Conservation (phyloP, 768 basidiomycete species). For the Leccinum incarnatum region DNA sequence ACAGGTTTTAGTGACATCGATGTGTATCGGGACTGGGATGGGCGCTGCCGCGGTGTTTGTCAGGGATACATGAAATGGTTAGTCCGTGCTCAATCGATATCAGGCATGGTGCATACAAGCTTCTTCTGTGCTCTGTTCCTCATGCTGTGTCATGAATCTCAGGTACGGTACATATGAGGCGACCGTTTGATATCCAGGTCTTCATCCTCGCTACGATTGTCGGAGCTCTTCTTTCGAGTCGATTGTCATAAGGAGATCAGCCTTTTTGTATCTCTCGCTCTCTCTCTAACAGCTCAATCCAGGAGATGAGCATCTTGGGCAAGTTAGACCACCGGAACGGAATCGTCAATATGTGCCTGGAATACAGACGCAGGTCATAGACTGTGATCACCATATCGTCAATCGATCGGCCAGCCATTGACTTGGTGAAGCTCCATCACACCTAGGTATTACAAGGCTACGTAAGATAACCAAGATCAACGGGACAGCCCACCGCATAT, state of each 20-base stretch:
- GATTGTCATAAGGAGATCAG: not conserved
- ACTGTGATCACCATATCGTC: not conserved
- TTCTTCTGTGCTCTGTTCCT: not conserved
- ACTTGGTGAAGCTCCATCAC: not conserved
- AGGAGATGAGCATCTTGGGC: not conserved
- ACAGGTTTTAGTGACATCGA: conserved; percentile 79
- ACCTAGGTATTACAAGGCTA: not conserved
- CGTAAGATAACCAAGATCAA: not conserved
- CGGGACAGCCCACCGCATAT: not conserved
- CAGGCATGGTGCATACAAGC: not conserved
- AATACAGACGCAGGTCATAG: not conserved
- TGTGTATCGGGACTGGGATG: conserved; percentile 92
- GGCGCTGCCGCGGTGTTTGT: conserved; percentile 81
- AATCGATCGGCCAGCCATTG: not conserved
- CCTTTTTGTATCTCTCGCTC: not conserved
- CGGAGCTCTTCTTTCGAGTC: not conserved
- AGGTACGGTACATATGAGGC: not conserved
- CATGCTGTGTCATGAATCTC: not conserved
- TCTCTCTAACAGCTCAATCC: not conserved
- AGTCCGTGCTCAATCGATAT: not conserved
- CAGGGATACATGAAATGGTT: conserved; percentile 37
- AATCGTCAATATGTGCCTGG: not conserved
- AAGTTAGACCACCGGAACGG: not conserved
- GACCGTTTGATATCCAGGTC: not conserved
- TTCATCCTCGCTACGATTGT: not conserved